phyloP scores from a whole-genome alignment of 1,284 basidiomycete species.

The Sutorius eximius region DNA sequence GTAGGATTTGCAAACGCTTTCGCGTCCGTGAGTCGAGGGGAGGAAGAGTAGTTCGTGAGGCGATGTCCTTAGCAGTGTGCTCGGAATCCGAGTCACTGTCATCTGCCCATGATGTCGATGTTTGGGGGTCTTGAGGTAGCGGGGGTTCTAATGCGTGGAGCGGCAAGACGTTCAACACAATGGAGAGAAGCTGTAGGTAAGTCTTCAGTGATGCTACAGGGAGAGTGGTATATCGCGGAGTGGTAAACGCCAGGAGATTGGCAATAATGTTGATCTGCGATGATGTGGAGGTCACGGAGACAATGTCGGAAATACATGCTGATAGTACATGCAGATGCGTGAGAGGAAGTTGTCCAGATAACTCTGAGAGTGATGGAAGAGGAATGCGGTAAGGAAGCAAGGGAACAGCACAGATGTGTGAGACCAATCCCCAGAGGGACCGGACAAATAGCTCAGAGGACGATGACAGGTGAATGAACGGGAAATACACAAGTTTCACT shows the following conservation, averaged over 20 bases:
- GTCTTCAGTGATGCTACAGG: slow-evolving; percentile 45
- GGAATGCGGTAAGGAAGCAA: slow-evolving; percentile 70
- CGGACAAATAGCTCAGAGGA: slow-evolving; percentile 34
- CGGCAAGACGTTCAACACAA: slow-evolving; percentile 56
- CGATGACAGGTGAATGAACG: slow-evolving; percentile 29
- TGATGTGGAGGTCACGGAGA: slow-evolving; percentile 25
- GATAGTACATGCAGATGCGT: slow-evolving; percentile 36
- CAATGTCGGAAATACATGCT: slow-evolving; percentile 24
- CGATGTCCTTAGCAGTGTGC: slow-evolving; percentile 37
- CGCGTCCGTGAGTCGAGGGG: slow-evolving; percentile 54
- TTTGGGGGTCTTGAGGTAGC: slow-evolving; percentile 23
- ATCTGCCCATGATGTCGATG: slow-evolving; percentile 25
- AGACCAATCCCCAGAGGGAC: slow-evolving; percentile 41
- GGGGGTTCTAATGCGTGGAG: slow-evolving; percentile 50
- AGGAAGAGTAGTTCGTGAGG: slow-evolving; percentile 37
- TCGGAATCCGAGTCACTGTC: slow-evolving; percentile 38
- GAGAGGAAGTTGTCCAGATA: slow-evolving; percentile 50
- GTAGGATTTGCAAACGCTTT: slow-evolving; percentile 53
- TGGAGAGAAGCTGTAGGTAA: slow-evolving; percentile 55
- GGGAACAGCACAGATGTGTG: slow-evolving; percentile 59
- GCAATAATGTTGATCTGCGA: slow-evolving; percentile 59
- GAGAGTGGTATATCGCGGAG: slow-evolving; percentile 53
- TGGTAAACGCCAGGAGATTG: slow-evolving; percentile 61
- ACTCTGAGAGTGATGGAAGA: slow-evolving; percentile 45
- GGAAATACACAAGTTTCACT: slow-evolving; percentile 31